Conservation (phyloP, 768 basidiomycete species). For the Leccinum truebloodii region DNA sequence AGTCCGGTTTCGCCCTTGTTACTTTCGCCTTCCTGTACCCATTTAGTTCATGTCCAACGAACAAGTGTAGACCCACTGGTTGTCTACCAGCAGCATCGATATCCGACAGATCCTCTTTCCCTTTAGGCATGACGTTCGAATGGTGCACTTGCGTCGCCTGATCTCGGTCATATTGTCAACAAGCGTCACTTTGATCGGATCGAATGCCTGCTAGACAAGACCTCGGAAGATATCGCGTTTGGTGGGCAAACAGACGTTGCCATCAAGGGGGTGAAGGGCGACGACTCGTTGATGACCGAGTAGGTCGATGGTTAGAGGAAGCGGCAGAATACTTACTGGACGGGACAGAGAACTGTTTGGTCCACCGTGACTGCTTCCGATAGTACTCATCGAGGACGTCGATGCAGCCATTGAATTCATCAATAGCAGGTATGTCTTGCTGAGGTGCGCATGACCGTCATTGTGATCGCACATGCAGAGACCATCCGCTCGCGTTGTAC, state of each 20-base stretch:
- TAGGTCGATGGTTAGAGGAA: constrained; percentile 35
- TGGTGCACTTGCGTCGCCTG: constrained; percentile 43
- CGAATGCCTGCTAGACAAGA: constrained; percentile 59
- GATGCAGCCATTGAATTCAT: constrained; percentile 74
- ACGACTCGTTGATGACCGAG: constrained; percentile 80
- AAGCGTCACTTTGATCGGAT: constrained; percentile 57
- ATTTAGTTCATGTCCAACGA: constrained; percentile 25
- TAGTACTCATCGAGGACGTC: constrained; percentile 67
- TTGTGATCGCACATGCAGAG: constrained; percentile 39
- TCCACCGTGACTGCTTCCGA: constrained; percentile 59
- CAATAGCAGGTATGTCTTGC: constrained; percentile 49
- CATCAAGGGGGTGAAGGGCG: constrained; percentile 57
- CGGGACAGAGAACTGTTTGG: constrained; percentile 76
- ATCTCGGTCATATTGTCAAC: constrained; percentile 54
- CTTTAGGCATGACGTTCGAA: constrained; percentile 36
- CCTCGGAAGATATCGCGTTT: constrained; percentile 54
- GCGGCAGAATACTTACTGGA: not conserved
- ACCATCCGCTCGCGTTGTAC: constrained; percentile 75
- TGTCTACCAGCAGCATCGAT: not conserved
- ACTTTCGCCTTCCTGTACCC: not conserved
- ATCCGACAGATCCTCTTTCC: not conserved
- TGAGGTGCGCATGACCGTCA: not conserved
- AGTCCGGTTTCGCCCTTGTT: not conserved
- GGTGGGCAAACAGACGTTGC: constrained; percentile 69
- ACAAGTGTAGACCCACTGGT: constrained; percentile 27